A percentile compares a stretch with the other conserved stretches of the same genome.
Conservation (phyloP, 208 protist species). For the Leishmania aethiopica region DNA sequence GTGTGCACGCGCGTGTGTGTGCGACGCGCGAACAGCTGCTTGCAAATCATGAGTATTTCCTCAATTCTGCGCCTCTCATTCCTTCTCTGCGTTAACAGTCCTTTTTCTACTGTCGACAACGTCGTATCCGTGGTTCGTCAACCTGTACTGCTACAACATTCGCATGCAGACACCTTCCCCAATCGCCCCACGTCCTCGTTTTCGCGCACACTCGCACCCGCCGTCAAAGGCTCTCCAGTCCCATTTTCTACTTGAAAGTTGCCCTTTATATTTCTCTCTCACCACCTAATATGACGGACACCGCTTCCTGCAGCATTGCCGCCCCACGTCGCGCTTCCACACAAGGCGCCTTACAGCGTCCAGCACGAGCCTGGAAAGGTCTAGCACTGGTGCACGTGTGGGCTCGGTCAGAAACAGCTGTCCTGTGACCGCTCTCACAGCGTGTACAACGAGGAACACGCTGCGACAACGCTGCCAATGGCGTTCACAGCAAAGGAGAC, state of each 20-base stretch:
- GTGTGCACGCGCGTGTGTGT: background rate
- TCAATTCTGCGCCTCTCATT: background rate
- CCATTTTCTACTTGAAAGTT: background rate
- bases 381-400: background rate
- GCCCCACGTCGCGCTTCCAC: background rate
- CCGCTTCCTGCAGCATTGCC: background rate
- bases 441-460: background rate
- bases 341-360: background rate
- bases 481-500: background rate
- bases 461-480: background rate
- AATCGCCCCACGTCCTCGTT: background rate
- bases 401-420: background rate
- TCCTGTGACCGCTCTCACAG: background rate
- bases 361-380: background rate
- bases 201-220: background rate
- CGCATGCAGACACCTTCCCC: background rate
- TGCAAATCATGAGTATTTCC: background rate
- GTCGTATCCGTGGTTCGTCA: background rate
- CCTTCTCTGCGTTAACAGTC: background rate
- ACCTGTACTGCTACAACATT: background rate
- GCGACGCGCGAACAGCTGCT: background rate
- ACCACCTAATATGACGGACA: background rate
- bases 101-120: slow-evolving; percentile 1
- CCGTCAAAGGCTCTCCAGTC: background rate
- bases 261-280: background rate